phyloP scores from a whole-genome alignment of 768 basidiomycete species.

The Gloeopeniophorella convolvens region DNA sequence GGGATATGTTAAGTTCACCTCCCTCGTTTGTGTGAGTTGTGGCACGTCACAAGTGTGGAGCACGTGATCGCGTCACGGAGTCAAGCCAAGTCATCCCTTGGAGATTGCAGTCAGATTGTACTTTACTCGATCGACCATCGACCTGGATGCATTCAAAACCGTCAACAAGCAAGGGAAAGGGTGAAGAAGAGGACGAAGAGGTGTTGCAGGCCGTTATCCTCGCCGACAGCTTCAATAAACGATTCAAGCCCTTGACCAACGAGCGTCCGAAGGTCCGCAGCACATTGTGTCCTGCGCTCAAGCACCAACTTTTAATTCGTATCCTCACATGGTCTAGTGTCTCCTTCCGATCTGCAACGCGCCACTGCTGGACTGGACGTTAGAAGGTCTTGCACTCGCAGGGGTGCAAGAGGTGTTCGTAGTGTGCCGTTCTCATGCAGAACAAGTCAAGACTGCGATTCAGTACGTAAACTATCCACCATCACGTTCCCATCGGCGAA shows the following conservation, averaged over 20 bases:
- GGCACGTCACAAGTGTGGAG: too few species aligned
- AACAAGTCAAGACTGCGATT: slow-evolving; percentile 79
- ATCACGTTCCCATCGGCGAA: not conserved
- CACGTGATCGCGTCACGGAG: too few species aligned
- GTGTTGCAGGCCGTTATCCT: slow-evolving; percentile 92
- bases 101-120: too few species aligned
- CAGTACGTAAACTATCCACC: slow-evolving; percentile 43
- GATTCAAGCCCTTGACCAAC: slow-evolving; percentile 85
- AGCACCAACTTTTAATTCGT: slow-evolving; percentile 15
- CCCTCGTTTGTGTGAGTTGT: not conserved
- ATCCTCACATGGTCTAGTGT: slow-evolving; percentile 44
- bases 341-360: slow-evolving; percentile 92
- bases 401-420: slow-evolving; percentile 97
- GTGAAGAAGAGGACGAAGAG: slow-evolving; percentile 69
- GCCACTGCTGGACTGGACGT: slow-evolving; percentile 91
- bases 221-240: slow-evolving; percentile 93
- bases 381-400: slow-evolving; percentile 90
- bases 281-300: slow-evolving; percentile 5
- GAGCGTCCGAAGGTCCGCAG: slow-evolving; percentile 74
- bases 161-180: slow-evolving; percentile 52
- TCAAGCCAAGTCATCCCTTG: too few species aligned
- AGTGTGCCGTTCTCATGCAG: slow-evolving; percentile 86
- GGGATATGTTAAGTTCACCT: slow-evolving; percentile 7
- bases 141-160: slow-evolving; percentile 61
- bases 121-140: too few species aligned